Conservation (phyloP, 352 stramenopile genomes). For the Globisporangium paroecandrum region DNA sequence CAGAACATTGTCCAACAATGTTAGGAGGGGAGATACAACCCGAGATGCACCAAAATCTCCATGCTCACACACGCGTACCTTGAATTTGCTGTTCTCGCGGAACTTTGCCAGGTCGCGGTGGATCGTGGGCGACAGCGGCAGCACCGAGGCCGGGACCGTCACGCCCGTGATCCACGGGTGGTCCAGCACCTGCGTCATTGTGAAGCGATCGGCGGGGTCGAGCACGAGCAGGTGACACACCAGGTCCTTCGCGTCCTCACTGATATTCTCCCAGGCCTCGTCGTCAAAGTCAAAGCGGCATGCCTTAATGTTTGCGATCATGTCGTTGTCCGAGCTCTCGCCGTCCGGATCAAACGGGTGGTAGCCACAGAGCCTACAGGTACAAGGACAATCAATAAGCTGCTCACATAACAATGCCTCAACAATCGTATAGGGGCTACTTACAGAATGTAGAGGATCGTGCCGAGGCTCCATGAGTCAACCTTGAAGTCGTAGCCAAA, state of each 20-base stretch:
- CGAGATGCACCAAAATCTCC: too few relatives aligned
- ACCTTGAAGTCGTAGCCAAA: conserved; percentile 85
- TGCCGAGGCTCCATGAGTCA: conserved; percentile 86
- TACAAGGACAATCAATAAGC: not conserved
- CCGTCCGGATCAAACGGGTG: conserved; percentile 81
- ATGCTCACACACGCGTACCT: not conserved
- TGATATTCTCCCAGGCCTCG: conserved; percentile 66
- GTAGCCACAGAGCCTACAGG: conserved; percentile 62
- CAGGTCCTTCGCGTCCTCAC: conserved; percentile 59
- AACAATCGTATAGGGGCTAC: conserved; percentile 16
- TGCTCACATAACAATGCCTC: conserved; percentile 1
- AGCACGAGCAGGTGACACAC: conserved; percentile 76
- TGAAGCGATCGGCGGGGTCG: conserved; percentile 59
- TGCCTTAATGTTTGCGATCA: conserved; percentile 78
- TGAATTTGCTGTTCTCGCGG: conserved; percentile 46
- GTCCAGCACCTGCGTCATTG: conserved; percentile 59
- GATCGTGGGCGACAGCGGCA: conserved; percentile 65
- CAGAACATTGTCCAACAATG: not conserved
- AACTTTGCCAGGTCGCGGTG: conserved; percentile 63
- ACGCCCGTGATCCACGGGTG: conserved; percentile 65
- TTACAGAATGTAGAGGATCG: conserved; percentile 83
- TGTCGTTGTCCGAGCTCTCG: conserved; percentile 73
- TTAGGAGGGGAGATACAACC: not conserved
- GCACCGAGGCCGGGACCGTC: conserved; percentile 19
- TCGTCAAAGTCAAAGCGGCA: conserved; percentile 76